These are phyloP conservation scores for Oryza glaberrima DNA, from an alignment of 176 grass and related monocot genomes.

Conservation along the genomic window DNA sequence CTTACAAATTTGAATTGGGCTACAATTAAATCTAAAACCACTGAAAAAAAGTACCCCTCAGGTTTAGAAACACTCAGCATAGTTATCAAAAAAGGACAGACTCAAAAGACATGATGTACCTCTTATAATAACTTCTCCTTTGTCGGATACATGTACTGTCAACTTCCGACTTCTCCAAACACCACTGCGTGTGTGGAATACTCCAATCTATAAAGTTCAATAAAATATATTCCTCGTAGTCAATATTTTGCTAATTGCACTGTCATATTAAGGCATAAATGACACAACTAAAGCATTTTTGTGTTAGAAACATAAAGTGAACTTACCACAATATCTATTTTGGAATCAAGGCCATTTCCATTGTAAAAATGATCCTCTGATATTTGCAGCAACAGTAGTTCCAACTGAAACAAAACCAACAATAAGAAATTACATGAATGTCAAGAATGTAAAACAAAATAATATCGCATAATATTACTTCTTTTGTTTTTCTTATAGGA, in stretches of 20 bases:
- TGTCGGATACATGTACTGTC: background rate
- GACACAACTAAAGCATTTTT: background rate
- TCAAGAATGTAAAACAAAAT: no score
- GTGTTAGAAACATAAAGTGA: background rate
- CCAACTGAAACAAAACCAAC: background rate
- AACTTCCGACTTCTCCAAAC: background rate
- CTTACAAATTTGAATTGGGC: no score
- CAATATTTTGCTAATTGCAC: background rate
- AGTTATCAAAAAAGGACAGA: no score
- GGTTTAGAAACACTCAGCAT: background rate
- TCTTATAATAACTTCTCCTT: background rate
- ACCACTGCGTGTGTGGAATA: background rate
- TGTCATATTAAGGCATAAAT: background rate
- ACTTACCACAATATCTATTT: background rate
- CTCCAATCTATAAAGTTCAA: background rate
- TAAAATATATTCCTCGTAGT: background rate
- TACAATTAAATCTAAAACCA: no score
- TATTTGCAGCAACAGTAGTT: background rate
- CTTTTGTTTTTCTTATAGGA: background rate
- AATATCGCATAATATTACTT: background rate
- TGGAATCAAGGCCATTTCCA: slow-evolving; percentile 1
- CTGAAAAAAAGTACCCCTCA: background rate
- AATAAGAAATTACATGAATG: background rate
- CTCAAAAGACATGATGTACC: background rate
- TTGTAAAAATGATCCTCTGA: slow-evolving; percentile 5